A percentile compares a stretch with the other conserved stretches of the same genome.
Evolutionary conservation across 495 filamentous ascomycete genomes (phyloP).

Genomic region (Mytilinidion resinicola): DNA sequence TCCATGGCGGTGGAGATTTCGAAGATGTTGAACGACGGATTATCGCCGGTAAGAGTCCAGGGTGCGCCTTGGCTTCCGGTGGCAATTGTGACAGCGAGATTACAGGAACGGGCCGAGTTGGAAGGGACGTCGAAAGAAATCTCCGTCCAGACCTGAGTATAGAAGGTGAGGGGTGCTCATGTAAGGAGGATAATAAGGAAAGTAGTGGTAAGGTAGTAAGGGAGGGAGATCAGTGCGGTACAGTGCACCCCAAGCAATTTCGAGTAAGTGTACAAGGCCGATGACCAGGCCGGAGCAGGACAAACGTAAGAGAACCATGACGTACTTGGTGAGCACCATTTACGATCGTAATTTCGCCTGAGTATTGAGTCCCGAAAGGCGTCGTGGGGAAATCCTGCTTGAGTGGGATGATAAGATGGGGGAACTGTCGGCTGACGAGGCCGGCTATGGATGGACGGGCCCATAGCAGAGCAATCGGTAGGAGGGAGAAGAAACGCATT

Average conservation of each 20-base stretch:
- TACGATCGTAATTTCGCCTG: constrained; percentile 1
- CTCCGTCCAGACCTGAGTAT: constrained; percentile 13
- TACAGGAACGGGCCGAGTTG: constrained; percentile 10
- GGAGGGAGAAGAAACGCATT: not conserved
- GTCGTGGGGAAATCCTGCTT: constrained; percentile 3
- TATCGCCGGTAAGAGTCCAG: not conserved
- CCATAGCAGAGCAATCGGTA: not conserved
- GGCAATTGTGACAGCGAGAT: constrained; percentile 11
- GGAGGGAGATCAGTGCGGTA: not conserved
- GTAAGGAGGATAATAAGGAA: not conserved
- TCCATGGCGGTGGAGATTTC: not conserved
- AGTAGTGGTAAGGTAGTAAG: not conserved
- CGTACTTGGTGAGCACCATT: not conserved
- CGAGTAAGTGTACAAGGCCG: not conserved
- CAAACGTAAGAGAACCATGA: too few species aligned
- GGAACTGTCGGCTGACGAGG: constrained; percentile 8
- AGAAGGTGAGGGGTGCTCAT: not conserved
- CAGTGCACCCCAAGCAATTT: not conserved
- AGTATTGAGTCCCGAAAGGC: constrained; percentile 6
- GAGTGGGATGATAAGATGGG: constrained; percentile 22
- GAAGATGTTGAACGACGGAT: constrained; percentile 13
- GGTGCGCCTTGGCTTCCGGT: not conserved
- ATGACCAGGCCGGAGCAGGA: too few species aligned
- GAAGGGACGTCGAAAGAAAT: constrained; percentile 19
- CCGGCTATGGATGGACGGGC: not conserved